A percentile compares a stretch with the other conserved stretches of the same genome.
Evolutionary conservation across 495 filamentous ascomycete species (phyloP).

Genomic region (Xanthoparmelia taractica): DNA sequence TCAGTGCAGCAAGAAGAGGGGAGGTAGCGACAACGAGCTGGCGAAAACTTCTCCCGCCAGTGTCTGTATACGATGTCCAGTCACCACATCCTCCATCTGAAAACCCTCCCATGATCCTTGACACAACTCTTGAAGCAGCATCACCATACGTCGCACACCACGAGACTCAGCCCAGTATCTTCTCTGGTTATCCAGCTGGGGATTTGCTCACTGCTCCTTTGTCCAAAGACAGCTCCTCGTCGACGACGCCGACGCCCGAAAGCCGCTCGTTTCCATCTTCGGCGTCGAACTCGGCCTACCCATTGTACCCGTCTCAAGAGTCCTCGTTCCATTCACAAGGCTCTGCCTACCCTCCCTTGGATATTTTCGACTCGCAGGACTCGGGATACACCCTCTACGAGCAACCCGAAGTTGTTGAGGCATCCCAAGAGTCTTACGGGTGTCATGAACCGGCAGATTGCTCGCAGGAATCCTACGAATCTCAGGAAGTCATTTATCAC

Average conservation of each 20-base stretch:
- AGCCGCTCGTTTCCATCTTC: conserved; percentile 20
- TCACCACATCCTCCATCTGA: conserved; percentile 6
- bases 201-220: conserved; percentile 5
- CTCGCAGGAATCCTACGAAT: conserved; percentile 10
- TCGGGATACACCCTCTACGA: neutral
- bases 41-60: conserved; percentile 41
- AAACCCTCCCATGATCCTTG: conserved; percentile 16
- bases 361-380: conserved; percentile 9
- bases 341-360: conserved; percentile 1
- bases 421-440: neutral
- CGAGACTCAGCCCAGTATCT: conserved; percentile 12
- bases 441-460: neutral
- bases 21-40: conserved; percentile 48
- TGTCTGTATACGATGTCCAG: conserved; percentile 32
- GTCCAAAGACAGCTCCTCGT: conserved; percentile 16
- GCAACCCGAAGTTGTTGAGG: neutral
- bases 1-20: conserved; percentile 38
- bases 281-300: conserved; percentile 11
- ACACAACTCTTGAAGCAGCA: conserved; percentile 13
- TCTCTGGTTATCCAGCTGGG: conserved; percentile 5
- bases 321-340: neutral
- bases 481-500: conserved; percentile 5
- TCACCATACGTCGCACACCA: conserved; percentile 5
- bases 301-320: conserved; percentile 1
- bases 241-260: conserved; percentile 12